Evolutionary conservation across 1,284 basidiomycete species (phyloP).

Genomic region (Microbotryomycetes sp.): DNA sequence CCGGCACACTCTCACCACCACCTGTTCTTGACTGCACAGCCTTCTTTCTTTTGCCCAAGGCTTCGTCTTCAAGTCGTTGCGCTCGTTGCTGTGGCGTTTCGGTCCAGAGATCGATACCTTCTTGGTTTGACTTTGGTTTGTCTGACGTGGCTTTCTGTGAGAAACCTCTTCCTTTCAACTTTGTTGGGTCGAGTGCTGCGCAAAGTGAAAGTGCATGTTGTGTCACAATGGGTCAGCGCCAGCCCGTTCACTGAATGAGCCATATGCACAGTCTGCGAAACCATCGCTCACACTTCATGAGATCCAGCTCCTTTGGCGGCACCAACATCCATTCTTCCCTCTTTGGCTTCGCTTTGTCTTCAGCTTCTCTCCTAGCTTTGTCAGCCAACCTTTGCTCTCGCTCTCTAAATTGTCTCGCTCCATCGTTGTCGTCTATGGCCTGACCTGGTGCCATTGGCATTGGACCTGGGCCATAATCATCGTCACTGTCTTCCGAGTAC

Average conservation of each 20-base stretch:
- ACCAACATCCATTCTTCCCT: conserved; percentile 94
- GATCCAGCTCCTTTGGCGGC: conserved; percentile 69
- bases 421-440: conserved; percentile 49
- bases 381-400: conserved; percentile 57
- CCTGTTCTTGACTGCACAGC: conserved; percentile 53
- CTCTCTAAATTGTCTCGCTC: conserved; percentile 70
- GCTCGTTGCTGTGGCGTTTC: conserved; percentile 84
- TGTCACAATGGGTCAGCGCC: too few species aligned
- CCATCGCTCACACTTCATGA: conserved; percentile 59
- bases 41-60: conserved; percentile 70
- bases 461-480: conserved; percentile 64
- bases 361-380: conserved; percentile 54
- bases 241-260: too few species aligned
- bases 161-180: conserved; percentile 66
- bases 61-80: conserved; percentile 75
- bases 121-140: conserved; percentile 45
- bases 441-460: conserved; percentile 54
- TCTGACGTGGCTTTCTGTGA: conserved; percentile 47
- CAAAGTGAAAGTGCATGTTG: too few species aligned
- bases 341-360: conserved; percentile 60
- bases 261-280: too few species aligned
- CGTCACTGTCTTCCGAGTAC: conserved; percentile 53
- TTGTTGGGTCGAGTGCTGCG: conserved; percentile 61
- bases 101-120: conserved; percentile 71
- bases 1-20: conserved; percentile 46